Conservation (phyloP, 129 eudicot genomes). For the Flaveria ramosissima region DNA sequence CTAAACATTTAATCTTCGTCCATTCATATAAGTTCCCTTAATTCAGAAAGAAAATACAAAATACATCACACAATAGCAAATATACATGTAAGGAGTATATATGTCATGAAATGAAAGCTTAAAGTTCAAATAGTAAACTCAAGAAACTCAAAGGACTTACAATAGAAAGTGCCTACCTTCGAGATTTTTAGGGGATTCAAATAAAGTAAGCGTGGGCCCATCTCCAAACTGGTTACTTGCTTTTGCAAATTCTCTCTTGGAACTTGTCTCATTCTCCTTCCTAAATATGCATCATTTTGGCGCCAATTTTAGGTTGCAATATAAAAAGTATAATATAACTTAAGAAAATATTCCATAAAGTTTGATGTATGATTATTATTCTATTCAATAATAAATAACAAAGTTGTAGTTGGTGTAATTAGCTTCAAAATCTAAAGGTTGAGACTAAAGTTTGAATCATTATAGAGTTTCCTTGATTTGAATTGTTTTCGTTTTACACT, state of each 20-base stretch:
- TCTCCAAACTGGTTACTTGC: conserved; percentile 18
- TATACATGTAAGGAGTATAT: background rate
- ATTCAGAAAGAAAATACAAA: background rate
- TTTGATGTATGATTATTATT: too few relatives aligned
- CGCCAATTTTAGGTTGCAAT: conserved; percentile 21
- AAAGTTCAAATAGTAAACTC: background rate
- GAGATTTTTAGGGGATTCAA: conserved; percentile 23
- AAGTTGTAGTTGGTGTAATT: too few relatives aligned
- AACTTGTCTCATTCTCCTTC: conserved; percentile 25
- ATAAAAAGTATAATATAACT: too few relatives aligned
- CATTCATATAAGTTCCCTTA: background rate
- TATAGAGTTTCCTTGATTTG: too few relatives aligned
- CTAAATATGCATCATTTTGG: conserved; percentile 15
- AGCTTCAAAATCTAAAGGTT: too few relatives aligned
- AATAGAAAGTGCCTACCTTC: conserved; percentile 12
- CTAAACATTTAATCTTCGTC: background rate
- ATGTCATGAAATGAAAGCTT: background rate
- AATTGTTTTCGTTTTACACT: too few relatives aligned
- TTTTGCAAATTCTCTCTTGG: conserved; percentile 27
- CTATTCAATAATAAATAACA: too few relatives aligned
- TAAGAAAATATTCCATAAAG: background rate
- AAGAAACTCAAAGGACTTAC: conserved; percentile 14
- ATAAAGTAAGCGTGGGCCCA: conserved; percentile 16
- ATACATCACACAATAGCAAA: background rate
- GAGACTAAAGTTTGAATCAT: too few relatives aligned